phyloP scores from a whole-genome alignment of 495 filamentous ascomycete species.

The Achaetomiella virescens region DNA sequence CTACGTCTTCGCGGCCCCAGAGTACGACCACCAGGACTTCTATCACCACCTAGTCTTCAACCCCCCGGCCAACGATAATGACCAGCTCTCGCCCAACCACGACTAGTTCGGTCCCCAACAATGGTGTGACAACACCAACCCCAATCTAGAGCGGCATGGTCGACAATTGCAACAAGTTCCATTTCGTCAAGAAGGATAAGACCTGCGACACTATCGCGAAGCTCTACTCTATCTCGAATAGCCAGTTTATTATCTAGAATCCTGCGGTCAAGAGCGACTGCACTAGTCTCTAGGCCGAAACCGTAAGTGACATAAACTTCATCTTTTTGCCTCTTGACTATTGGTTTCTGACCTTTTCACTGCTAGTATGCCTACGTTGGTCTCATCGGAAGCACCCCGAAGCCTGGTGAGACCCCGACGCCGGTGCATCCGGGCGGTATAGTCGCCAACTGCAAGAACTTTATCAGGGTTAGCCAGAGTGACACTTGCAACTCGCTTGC shows the following conservation, averaged over 20 bases:
- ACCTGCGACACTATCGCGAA: background rate
- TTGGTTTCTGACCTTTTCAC: background rate
- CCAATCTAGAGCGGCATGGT: background rate
- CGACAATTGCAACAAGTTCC: background rate
- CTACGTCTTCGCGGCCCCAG: too few species aligned
- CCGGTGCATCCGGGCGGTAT: too few species aligned
- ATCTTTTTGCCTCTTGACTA: background rate
- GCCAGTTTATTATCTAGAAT: background rate
- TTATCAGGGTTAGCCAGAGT: too few species aligned
- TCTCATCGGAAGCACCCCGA: background rate
- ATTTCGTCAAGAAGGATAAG: background rate
- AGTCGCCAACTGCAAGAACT: too few species aligned
- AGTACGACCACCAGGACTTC: slow-evolving; percentile 17
- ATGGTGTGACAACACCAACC: background rate
- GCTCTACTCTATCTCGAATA: background rate
- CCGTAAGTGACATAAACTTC: background rate
- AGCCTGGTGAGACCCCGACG: too few species aligned
- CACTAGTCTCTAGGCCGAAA: background rate
- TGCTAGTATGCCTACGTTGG: background rate
- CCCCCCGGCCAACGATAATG: slow-evolving; percentile 3
- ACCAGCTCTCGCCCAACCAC: background rate
- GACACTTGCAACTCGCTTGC: too few species aligned
- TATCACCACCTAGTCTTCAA: slow-evolving; percentile 16
- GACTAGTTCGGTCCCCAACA: background rate
- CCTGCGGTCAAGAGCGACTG: background rate